Evolutionary conservation across 2,329 filamentous ascomycete species (phyloP).

Genomic region (Aspergillus phoenicis): DNA sequence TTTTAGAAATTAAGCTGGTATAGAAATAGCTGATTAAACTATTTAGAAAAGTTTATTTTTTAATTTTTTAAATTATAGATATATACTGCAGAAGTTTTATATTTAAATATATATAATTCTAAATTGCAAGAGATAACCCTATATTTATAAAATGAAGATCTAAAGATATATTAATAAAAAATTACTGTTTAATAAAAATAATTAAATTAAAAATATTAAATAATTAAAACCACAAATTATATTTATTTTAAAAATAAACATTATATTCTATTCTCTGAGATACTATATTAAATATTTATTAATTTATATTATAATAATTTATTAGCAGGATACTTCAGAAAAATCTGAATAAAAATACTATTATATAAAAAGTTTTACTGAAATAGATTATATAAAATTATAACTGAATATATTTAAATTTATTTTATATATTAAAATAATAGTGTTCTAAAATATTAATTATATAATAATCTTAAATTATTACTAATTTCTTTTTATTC

Average conservation of each 20-base stretch:
- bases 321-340: background rate
- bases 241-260: background rate
- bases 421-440: background rate
- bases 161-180: background rate
- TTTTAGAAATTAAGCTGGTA: too few relatives aligned
- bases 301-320: background rate
- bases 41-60: background rate
- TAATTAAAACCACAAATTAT: background rate
- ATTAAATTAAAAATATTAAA: background rate
- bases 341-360: background rate
- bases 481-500: background rate
- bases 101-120: background rate
- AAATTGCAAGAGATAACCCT: background rate
- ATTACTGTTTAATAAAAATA: background rate
- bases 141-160: background rate
- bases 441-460: background rate
- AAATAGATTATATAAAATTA: background rate
- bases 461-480: background rate
- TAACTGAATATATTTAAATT: background rate
- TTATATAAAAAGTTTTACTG: background rate
- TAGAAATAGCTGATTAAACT: too few relatives aligned
- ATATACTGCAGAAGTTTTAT: background rate
- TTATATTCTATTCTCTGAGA: background rate
- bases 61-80: background rate
- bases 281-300: background rate